Base-by-base conservation (phyloP, 352 stramenopile species). In the Thalassiosira oceanica region DNA sequence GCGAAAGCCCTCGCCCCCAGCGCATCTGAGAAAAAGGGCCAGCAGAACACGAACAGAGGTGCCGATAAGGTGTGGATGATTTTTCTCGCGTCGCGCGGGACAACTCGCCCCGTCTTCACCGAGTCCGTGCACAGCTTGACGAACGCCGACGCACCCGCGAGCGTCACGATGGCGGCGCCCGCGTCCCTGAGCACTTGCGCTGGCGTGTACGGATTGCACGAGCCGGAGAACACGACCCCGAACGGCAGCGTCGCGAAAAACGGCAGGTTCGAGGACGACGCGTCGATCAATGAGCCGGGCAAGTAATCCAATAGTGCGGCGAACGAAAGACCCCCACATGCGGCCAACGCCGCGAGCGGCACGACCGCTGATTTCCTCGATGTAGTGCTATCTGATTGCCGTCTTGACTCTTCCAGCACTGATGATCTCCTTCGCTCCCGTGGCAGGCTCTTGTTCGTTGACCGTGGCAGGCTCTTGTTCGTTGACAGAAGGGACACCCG, bases 21-120 rank as follows among this genome's bases (percentile, higher is more conserved):
- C n/a, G n/a, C n/a, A n/a, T n/a, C n/a, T n/a, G 81, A 92, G 65
- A 92, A 95, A 16, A 94, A 76, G 7, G 87, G 88, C 86, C 85
- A 95, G 13, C 86, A 56, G 0, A 91, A 18, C 8, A 94, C 62
- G 43, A 93, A 95, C 0, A 94, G 49, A 2, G 90, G 88, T 2
- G 75, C 90, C 13, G 68, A 80, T 6, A 88, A 79, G n/a, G 76
- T 90, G 54, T 95, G 90, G 11, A 93, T 89, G 13, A 94, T 61
- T 71, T 94, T 95, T 31, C 90, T 57, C 8, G 86, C 83, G 58
- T 92, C 70, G 21, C 83, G 74, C 1, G 83, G 48, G 18, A 83
- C 33, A 16, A 90, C 57, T 20, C 46, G 57, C 0, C 46, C 70
- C 0, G 42, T 28, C 50, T 20, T 50, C 18, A 66, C 60, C 0